phyloP scores from a whole-genome alignment of 2,329 filamentous ascomycete genomes.

The Fusarium pseudonygamai region DNA sequence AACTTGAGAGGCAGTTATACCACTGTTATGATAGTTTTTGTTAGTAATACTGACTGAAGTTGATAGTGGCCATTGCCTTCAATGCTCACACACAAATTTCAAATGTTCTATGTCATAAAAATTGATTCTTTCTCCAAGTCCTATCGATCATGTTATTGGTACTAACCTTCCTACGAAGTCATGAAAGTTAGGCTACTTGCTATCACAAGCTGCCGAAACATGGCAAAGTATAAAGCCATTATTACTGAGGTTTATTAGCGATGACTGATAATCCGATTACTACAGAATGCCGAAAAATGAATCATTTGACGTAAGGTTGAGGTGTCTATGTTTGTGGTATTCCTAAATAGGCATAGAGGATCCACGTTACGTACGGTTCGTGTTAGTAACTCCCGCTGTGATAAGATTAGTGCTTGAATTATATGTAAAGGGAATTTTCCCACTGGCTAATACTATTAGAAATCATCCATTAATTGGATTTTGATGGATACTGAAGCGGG shows the following conservation, averaged over 20 bases:
- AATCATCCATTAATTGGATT: accelerated
- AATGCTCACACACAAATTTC: not conserved
- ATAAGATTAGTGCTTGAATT: not conserved
- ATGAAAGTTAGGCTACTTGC: too few species aligned
- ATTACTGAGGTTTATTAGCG: not conserved
- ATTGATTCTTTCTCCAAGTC: too few species aligned
- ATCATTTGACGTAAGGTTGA: not conserved
- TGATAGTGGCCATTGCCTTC: accelerated
- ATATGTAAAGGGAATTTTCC: not conserved
- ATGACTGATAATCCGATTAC: conserved; percentile 2
- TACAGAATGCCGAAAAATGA: not conserved
- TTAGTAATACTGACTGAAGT: not conserved
- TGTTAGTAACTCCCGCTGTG: conserved; percentile 10
- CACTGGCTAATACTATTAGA: not conserved
- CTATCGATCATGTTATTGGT: too few species aligned
- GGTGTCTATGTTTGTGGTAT: not conserved
- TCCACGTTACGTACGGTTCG: conserved; percentile 13
- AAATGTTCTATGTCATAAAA: too few species aligned
- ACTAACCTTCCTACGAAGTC: too few species aligned
- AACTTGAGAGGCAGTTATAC: not conserved
- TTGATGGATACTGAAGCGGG: not conserved
- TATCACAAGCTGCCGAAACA: too few species aligned
- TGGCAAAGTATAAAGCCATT: too few species aligned
- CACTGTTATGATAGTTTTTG: not conserved
- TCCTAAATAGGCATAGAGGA: not conserved